Conservation (phyloP, 2,329 filamentous ascomycete genomes). For the Colletotrichum sp. region DNA sequence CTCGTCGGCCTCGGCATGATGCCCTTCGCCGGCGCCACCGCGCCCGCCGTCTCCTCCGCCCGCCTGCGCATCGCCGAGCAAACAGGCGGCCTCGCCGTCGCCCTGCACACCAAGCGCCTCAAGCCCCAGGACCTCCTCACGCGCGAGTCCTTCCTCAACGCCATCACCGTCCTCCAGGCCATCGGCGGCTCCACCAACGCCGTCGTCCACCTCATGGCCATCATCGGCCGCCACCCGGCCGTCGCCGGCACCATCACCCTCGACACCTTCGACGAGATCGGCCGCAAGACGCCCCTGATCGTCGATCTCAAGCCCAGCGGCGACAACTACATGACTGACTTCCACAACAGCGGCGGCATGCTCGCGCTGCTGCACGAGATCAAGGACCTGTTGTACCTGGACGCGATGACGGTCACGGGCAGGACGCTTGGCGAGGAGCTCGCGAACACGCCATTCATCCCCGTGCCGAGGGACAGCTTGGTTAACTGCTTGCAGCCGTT, state of each 20-base stretch:
- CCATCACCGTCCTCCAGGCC: conserved; percentile 84
- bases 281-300: conserved; percentile 78
- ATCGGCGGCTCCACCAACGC: conserved; percentile 87
- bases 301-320: conserved; percentile 88
- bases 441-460: conserved; percentile 68
- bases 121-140: conserved; percentile 74
- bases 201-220: conserved; percentile 85
- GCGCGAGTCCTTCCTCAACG: conserved; percentile 80
- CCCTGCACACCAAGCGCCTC: conserved; percentile 68
- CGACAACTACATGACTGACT: conserved; percentile 87
- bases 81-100: conserved; percentile 72
- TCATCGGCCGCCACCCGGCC: conserved; percentile 74
- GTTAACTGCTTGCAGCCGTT: conserved; percentile 69
- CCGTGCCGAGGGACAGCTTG: conserved; percentile 35
- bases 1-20: conserved; percentile 85
- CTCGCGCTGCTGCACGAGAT: conserved; percentile 81
- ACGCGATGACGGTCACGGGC: conserved; percentile 82
- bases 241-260: conserved; percentile 70
- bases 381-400: conserved; percentile 76
- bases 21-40: conserved; percentile 77
- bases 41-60: conserved; percentile 77
- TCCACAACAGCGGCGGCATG: conserved; percentile 88
- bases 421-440: conserved; percentile 83
- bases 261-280: conserved; percentile 80
- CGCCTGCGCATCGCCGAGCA: conserved; percentile 84